Base-by-base conservation (phyloP, 192 early-diverging fungal genomes). In the Coemansia sp. region DNA sequence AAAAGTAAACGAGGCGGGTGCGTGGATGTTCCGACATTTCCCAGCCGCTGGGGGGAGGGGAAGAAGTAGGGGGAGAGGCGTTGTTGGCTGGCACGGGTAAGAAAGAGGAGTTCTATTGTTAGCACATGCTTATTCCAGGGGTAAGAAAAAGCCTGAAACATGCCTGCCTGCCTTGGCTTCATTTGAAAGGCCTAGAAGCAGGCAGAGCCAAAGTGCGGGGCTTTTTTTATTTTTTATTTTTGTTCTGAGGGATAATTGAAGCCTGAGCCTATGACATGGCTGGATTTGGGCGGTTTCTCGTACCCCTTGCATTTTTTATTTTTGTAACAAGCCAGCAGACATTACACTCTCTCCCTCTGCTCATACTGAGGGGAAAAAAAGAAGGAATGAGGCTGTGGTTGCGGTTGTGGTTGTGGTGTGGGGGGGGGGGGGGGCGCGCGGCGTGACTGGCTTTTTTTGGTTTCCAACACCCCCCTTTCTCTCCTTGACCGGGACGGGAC, bases 391-490 rank as follows among this genome's bases (percentile, higher is more conserved):
- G 26, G 26, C 26, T 26, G 26, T 26, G 26, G 26, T 26, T n/a
- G n/a, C n/a, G n/a, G n/a, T n/a, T n/a, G n/a, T n/a, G n/a, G n/a
- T n/a, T n/a, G n/a, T n/a, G n/a, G n/a, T n/a, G n/a, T n/a, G n/a
- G n/a, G n/a, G n/a, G n/a, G n/a, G 26, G 0, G 26, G 0, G 26
- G 26, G 26, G 26, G 26, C 26, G 26, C 26, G 26, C 26, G 56
- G 59, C 65, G 56, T 54, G 65, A 54, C 65, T 58, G 43, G 43
- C 57, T 54, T 67, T 43, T 66, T 56, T 65, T 56, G 58, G 45
- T 40, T 56, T 47, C 50, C 19, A 47, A 26, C 0, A 0, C 0
- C 26, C 26, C 26, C 26, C 26, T 26, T 26, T 26, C 26, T 26
- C 26, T 26, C 26, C 26, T 26, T 26, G 26, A 26, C 26, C 26